Evolutionary conservation across 2,329 filamentous ascomycete species (phyloP).

Genomic region (Stachybotrys elegans): DNA sequence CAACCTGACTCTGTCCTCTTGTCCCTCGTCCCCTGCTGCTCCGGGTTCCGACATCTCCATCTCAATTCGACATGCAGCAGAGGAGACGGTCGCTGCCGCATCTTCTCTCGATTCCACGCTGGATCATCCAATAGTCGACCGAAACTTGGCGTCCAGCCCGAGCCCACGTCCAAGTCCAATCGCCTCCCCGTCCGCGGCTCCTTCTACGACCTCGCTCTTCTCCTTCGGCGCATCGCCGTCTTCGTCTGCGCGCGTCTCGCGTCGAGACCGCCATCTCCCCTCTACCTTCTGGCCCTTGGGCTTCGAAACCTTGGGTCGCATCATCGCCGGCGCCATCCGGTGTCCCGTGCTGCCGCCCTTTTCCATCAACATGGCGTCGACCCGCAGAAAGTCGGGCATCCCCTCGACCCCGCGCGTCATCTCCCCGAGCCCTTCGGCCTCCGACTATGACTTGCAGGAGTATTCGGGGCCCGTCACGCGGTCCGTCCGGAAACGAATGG

Average conservation of each 20-base stretch:
- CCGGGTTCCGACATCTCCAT: conserved; percentile 6
- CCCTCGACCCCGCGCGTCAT: conserved; percentile 83
- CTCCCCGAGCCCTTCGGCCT: conserved; percentile 71
- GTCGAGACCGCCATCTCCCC: conserved; percentile 48
- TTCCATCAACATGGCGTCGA: conserved; percentile 45
- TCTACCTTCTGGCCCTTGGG: conserved; percentile 41
- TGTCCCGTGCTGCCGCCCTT: conserved; percentile 57
- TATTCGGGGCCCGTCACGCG: conserved; percentile 73
- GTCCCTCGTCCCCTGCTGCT: conserved; percentile 13
- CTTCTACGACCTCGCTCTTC: conserved; percentile 12
- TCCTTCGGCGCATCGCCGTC: conserved; percentile 5
- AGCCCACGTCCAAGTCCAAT: too few species aligned
- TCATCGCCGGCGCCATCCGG: conserved; percentile 52
- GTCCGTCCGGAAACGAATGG: conserved; percentile 56
- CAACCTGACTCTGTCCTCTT: conserved; percentile 1
- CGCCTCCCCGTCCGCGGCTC: conserved; percentile 14
- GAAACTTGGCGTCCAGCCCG: too few species aligned
- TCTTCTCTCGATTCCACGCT: conserved; percentile 43
- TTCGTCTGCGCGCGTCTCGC: conserved; percentile 31
- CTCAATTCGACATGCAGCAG: conserved; percentile 47
- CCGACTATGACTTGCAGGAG: conserved; percentile 25
- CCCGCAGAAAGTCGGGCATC: conserved; percentile 47
- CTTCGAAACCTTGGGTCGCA: conserved; percentile 41
- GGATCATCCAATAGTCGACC: conserved; percentile 45
- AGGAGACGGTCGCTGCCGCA: conserved; percentile 52